phyloP scores from a whole-genome alignment of 257 asterid species.

The Pogostemon cablin region DNA sequence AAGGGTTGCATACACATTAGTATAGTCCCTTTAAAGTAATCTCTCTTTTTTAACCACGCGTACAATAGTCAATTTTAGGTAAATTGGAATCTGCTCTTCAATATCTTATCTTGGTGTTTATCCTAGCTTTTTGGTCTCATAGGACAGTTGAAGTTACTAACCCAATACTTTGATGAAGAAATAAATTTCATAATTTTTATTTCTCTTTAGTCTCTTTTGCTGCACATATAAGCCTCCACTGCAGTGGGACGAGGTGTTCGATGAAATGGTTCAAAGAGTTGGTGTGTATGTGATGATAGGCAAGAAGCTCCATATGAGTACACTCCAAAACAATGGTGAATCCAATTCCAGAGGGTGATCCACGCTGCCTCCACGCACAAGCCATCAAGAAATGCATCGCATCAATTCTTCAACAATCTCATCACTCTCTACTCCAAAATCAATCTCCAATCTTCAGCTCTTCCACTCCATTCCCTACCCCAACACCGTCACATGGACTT shows the following conservation, averaged over 20 bases:
- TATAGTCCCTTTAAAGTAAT: not conserved
- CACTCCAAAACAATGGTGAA: slow-evolving; percentile 31
- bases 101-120: not conserved
- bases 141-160: not conserved
- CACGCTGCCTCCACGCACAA: slow-evolving; percentile 64
- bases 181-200: not conserved
- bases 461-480: slow-evolving; percentile 66
- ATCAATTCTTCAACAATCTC: slow-evolving; percentile 62
- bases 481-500: slow-evolving; percentile 77
- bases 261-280: not conserved
- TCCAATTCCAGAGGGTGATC: slow-evolving; percentile 42
- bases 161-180: not conserved
- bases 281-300: not conserved
- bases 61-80: not conserved
- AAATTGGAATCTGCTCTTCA: not conserved
- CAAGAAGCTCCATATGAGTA: not conserved
- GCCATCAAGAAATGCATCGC: slow-evolving; percentile 43
- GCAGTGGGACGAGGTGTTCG: not conserved
- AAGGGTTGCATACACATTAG: slow-evolving; percentile 2
- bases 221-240: too few species aligned
- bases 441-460: slow-evolving; percentile 53
- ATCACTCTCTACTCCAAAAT: slow-evolving; percentile 72
- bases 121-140: slow-evolving; percentile 6
- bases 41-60: not conserved
- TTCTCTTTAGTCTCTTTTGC: too few species aligned